phyloP scores from a whole-genome alignment of 768 basidiomycete genomes.

The Sarcomyxa edulis region DNA sequence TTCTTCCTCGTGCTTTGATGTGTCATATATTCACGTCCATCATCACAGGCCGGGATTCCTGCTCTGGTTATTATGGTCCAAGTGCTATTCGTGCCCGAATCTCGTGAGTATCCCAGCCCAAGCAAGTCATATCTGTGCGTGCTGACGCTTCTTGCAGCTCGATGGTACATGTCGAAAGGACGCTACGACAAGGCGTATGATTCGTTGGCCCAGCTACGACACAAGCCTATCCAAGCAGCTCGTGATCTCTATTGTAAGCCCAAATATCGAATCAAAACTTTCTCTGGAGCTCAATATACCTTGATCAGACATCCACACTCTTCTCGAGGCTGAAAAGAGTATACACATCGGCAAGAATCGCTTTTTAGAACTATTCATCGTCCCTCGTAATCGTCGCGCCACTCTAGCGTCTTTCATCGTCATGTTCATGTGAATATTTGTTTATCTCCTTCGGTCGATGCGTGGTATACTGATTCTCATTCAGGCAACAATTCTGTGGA shows the following conservation, averaged over 20 bases:
- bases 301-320: conserved; percentile 70
- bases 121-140: too few species aligned
- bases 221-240: conserved; percentile 61
- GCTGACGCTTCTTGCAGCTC: too few species aligned
- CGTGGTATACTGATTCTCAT: too few species aligned
- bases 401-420: conserved; percentile 47
- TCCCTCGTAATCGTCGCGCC: conserved; percentile 57
- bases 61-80: conserved; percentile 24
- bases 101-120: too few species aligned
- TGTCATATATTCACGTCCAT: conserved; percentile 6
- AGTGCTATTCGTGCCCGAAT: conserved; percentile 52
- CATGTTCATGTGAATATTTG: conserved; percentile 56
- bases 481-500: too few species aligned
- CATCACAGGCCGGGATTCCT: neutral
- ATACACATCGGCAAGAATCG: conserved; percentile 50
- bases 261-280: too few species aligned
- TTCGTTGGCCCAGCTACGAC: conserved; percentile 63
- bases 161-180: conserved; percentile 81
- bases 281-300: too few species aligned
- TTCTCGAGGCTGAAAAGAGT: conserved; percentile 60
- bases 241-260: conserved; percentile 74
- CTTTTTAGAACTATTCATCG: conserved; percentile 66
- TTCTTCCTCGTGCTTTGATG: conserved; percentile 53
- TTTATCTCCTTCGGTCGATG: too few species aligned
- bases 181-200: conserved; percentile 65